phyloP scores from a whole-genome alignment of 108 stramenopile genomes.

The Mediolabrus comicus region DNA sequence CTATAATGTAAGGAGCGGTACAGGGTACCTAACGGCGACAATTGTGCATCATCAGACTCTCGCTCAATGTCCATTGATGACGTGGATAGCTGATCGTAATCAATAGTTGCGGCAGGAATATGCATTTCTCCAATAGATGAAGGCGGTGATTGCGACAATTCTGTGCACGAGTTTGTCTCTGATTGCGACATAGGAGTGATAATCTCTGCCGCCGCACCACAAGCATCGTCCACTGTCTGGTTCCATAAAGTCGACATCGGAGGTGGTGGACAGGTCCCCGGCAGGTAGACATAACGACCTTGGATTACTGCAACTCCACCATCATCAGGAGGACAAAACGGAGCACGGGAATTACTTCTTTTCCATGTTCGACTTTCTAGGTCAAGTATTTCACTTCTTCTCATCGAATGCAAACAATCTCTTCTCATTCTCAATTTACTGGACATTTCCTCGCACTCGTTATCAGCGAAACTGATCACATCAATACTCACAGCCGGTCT shows the following conservation, averaged over 20 bases:
- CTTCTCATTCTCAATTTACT: background rate
- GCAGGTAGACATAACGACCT: slow-evolving; percentile 27
- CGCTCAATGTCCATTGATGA: slow-evolving; percentile 12
- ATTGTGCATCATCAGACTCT: slow-evolving; percentile 3
- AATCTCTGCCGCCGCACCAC: slow-evolving; percentile 4
- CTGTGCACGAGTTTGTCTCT: slow-evolving; percentile 8
- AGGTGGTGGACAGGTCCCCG: slow-evolving; percentile 29
- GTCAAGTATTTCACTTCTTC: slow-evolving; percentile 24
- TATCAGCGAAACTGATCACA: background rate
- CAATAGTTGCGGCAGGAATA: background rate
- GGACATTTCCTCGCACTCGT: background rate
- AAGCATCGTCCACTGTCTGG: background rate
- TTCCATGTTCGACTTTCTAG: slow-evolving; percentile 9
- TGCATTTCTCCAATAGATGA: background rate
- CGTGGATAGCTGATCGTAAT: slow-evolving; percentile 1
- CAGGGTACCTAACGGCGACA: background rate
- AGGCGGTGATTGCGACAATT: background rate
- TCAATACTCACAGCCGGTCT: background rate
- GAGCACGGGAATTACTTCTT: slow-evolving; percentile 19
- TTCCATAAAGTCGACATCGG: background rate
- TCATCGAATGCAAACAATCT: background rate
- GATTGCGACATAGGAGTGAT: slow-evolving; percentile 14
- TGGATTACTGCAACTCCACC: slow-evolving; percentile 26
- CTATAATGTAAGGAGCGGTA: slow-evolving; percentile 19
- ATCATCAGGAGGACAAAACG: slow-evolving; percentile 30